phyloP scores from a whole-genome alignment of 306 rosid species.

The Fagus sylvatica region DNA sequence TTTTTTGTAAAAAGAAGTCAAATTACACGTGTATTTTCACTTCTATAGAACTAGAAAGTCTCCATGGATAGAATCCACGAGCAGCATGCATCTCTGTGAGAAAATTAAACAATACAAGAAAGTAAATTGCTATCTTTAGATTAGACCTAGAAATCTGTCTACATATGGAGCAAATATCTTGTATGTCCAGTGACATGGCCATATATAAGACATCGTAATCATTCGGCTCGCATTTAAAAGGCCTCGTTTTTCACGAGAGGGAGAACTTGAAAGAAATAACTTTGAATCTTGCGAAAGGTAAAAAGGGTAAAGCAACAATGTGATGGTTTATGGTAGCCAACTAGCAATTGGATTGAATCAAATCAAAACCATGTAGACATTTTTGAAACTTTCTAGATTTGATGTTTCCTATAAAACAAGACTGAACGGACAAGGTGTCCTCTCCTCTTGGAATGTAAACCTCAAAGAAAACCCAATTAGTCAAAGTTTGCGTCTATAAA shows the following conservation, averaged over 20 bases:
- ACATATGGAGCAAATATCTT: too few species aligned
- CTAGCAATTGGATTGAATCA: neutral
- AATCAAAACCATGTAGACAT: constrained; percentile 7
- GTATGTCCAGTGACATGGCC: too few species aligned
- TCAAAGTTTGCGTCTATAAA: constrained; percentile 34
- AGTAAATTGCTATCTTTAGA: too few species aligned
- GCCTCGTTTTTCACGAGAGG: neutral
- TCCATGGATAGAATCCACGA: too few species aligned
- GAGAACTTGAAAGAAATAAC: neutral
- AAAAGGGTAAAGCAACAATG: neutral
- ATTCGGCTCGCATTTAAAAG: neutral
- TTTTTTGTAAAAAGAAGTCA: too few species aligned
- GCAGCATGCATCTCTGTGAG: too few species aligned
- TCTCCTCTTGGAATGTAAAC: neutral
- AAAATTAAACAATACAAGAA: too few species aligned
- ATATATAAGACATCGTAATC: neutral
- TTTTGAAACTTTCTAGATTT: constrained; percentile 28
- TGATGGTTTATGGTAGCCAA: neutral
- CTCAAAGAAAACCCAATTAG: neutral
- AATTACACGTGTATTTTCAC: too few species aligned
- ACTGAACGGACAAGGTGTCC: neutral
- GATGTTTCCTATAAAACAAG: constrained; percentile 34
- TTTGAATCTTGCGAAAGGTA: neutral
- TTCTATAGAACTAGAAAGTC: too few species aligned
- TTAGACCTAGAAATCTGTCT: too few species aligned